Conservation (phyloP, 2,329 filamentous ascomycete genomes). For the Talaromyces rugulosus region DNA sequence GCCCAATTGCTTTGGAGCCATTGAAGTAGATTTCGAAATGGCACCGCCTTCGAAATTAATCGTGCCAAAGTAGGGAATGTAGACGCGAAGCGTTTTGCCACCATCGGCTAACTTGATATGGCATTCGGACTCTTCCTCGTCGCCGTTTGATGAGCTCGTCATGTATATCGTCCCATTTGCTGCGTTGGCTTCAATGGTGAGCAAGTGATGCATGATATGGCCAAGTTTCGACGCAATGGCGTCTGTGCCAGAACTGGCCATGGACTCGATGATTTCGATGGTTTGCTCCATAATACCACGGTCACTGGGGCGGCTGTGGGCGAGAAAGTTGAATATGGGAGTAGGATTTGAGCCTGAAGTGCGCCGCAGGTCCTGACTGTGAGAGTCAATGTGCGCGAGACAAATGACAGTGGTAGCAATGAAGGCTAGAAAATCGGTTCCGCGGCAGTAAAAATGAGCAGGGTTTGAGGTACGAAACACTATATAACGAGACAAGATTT, state of each 20-base stretch:
- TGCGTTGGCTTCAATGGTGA: conserved; percentile 37
- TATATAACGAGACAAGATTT: conserved; percentile 48
- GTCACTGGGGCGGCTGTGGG: conserved; percentile 41
- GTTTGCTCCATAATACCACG: conserved; percentile 40
- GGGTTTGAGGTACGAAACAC: conserved; percentile 41
- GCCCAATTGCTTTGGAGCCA: neutral
- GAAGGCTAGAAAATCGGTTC: conserved; percentile 50
- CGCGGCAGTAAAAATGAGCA: conserved; percentile 42
- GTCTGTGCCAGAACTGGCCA: conserved; percentile 21
- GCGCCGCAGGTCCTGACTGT: conserved; percentile 11
- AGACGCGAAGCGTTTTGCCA: conserved; percentile 26
- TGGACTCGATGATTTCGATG: conserved; percentile 29
- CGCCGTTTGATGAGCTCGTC: conserved; percentile 16
- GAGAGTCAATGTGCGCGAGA: conserved; percentile 47
- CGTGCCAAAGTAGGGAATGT: conserved; percentile 40
- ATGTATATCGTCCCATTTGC: conserved; percentile 25
- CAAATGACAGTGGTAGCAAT: conserved; percentile 39
- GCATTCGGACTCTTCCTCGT: conserved; percentile 18
- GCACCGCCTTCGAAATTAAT: conserved; percentile 29
- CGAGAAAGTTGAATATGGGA: conserved; percentile 27
- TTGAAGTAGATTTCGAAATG: conserved; percentile 2
- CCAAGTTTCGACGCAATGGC: conserved; percentile 27
- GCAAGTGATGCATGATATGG: conserved; percentile 31
- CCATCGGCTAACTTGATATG: conserved; percentile 19
- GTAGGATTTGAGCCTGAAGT: neutral